A percentile compares a stretch with the other conserved stretches of the same genome.
Conservation (phyloP, 2,329 filamentous ascomycete species). For the Epichloe aotearoae region DNA sequence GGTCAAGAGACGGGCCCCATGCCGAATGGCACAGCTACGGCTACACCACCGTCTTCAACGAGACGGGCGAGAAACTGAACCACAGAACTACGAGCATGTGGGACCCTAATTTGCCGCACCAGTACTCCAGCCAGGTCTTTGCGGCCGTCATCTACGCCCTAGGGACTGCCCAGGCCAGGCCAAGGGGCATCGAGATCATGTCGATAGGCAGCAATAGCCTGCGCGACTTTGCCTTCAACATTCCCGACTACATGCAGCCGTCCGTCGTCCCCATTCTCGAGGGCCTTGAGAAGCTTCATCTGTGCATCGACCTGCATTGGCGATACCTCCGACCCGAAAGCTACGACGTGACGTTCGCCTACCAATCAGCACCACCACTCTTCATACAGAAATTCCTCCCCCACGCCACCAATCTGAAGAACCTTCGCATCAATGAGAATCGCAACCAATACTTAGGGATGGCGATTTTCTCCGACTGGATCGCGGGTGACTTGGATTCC, state of each 20-base stretch:
- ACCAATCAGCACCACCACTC: too few species aligned
- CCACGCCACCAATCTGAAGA: slow-evolving; percentile 27
- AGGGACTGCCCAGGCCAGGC: slow-evolving; percentile 22
- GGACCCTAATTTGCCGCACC: slow-evolving; percentile 1
- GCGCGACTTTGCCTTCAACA: slow-evolving; percentile 29
- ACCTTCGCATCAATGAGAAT: slow-evolving; percentile 21
- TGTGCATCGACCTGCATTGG: slow-evolving; percentile 14
- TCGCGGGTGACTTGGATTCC: background rate
- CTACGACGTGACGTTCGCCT: too few species aligned
- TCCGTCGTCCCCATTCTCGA: slow-evolving; percentile 27
- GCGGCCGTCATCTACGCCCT: slow-evolving; percentile 28
- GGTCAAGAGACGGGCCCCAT: slow-evolving; percentile 32
- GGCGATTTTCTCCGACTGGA: slow-evolving; percentile 2
- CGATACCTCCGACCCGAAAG: background rate
- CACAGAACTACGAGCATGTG: slow-evolving; percentile 5
- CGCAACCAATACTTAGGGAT: too few species aligned
- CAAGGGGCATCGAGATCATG: slow-evolving; percentile 35
- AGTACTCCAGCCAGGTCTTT: slow-evolving; percentile 24
- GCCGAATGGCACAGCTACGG: slow-evolving; percentile 44
- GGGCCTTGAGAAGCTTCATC: slow-evolving; percentile 34
- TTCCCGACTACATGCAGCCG: slow-evolving; percentile 26
- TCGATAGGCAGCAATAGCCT: slow-evolving; percentile 21
- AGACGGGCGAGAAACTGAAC: slow-evolving; percentile 19
- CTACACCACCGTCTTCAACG: slow-evolving; percentile 20
- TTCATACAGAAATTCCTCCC: slow-evolving; percentile 13